Evolutionary conservation across 371 early-diverging fungal genomes (phyloP), one percentile per base, ranked within the genome.

Genomic region (Haplosporangium sp.): DNA sequence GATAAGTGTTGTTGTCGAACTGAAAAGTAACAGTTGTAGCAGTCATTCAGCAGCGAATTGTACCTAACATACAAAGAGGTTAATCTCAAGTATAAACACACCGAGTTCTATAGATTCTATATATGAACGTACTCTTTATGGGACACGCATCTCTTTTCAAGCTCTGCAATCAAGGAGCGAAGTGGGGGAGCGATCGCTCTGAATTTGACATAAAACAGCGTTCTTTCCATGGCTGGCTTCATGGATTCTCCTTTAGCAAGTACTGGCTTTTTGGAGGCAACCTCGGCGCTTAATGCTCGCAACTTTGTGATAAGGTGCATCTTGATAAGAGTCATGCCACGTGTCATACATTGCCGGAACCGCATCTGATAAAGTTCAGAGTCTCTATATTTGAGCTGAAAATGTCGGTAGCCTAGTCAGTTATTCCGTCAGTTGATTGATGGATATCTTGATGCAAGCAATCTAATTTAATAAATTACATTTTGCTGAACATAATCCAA

Each of bases 341-440:
- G 91, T 20, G 96, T 95, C 88, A 96, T 91, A 79, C 96, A 96
- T 76, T 96, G 96, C 34, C 94, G 87, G 81, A 94, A 96, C 34
- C 96, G 88, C 95, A 96, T 95, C 37, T 91, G 85, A 76, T 96
- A 96, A 44, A 96, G 86, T 63, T 95, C 96, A 3, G 96, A 89
- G 82, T 97, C 98, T 34, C 88, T 88, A 76, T 93, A 96, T 11
- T 85, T 84, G 27, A 88, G 77, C 90, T 94, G 82, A 52, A 34
- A 55, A 34, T 34, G 55, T 15, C 15, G n/a, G 3, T 37, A 11
- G 7, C 17, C 3, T 44, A 3, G 57, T 27, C 35, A 20, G 48
- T 55, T 35, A 48, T 5, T 2, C 48, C 17, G 48, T 17, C 15
- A 17, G 27, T 17, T n/a, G 15, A 17, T 17, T 15, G n/a, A 17